phyloP scores from a whole-genome alignment of 768 basidiomycete species.

The Pleurotus sapidus region DNA sequence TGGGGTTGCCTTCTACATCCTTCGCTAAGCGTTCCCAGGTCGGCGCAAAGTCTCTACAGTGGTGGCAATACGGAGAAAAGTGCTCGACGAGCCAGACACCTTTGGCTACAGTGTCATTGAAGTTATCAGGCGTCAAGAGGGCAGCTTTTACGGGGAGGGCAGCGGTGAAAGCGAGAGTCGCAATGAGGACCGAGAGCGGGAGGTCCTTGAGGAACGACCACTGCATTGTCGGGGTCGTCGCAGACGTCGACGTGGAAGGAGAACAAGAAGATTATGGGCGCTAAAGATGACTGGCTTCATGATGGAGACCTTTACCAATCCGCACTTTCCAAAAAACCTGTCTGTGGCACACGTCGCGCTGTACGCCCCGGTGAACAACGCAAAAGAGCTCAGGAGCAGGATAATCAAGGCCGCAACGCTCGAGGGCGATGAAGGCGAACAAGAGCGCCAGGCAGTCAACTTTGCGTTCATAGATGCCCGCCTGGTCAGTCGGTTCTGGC shows the following conservation, averaged over 20 bases:
- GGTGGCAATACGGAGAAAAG: constrained; percentile 81
- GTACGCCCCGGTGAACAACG: constrained; percentile 66
- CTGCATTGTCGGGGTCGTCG: not conserved
- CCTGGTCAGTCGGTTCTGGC: constrained; percentile 51
- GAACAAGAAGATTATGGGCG: not conserved
- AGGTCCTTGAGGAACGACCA: constrained; percentile 10
- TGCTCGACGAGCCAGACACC: constrained; percentile 84
- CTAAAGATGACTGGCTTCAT: not conserved
- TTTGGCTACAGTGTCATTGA: constrained; percentile 44
- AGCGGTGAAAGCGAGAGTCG: constrained; percentile 24
- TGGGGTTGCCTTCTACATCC: constrained; percentile 41
- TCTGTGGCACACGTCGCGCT: constrained; percentile 58
- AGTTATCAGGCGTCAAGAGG: constrained; percentile 58
- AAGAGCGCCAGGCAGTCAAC: constrained; percentile 75
- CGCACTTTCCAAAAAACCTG: constrained; percentile 42
- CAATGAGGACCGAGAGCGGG: constrained; percentile 26
- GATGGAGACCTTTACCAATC: constrained; percentile 58
- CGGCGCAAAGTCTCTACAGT: constrained; percentile 77
- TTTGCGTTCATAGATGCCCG: constrained; percentile 89
- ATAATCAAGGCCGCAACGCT: constrained; percentile 70
- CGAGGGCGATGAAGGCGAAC: constrained; percentile 57
- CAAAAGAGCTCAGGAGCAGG: constrained; percentile 53
- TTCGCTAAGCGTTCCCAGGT: constrained; percentile 74
- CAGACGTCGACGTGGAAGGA: constrained; percentile 3
- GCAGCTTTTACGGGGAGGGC: constrained; percentile 32